These are phyloP conservation scores for Fomitiporia mediterranea DNA, from an alignment of 1,284 basidiomycete species.

Conservation along the genomic window DNA sequence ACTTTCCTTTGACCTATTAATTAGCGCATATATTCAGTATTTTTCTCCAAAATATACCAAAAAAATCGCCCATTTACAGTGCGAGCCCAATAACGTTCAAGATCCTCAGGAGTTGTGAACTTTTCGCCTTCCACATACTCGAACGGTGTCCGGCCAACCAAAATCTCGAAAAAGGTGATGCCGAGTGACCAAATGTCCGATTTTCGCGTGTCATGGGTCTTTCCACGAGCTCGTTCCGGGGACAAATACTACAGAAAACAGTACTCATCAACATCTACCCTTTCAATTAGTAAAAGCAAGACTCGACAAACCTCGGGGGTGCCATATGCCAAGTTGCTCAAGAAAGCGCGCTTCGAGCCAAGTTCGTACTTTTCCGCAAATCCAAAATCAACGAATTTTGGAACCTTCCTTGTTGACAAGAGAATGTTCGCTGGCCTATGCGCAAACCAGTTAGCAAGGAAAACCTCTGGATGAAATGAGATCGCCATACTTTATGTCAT, in stretches of 20 bases:
- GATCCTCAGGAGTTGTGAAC: slow-evolving; percentile 75
- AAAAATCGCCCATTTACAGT: too few species aligned
- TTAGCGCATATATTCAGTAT: slow-evolving; percentile 1
- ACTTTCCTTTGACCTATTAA: slow-evolving; percentile 63
- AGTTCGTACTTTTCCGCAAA: slow-evolving; percentile 82
- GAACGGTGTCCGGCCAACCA: slow-evolving; percentile 88
- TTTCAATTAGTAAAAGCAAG: slow-evolving; percentile 1
- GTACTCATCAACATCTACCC: background rate
- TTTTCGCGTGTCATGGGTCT: slow-evolving; percentile 87
- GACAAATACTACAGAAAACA: slow-evolving; percentile 64
- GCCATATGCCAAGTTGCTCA: slow-evolving; percentile 80
- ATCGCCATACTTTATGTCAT: slow-evolving; percentile 82
- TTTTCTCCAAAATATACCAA: too few species aligned
- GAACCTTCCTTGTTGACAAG: slow-evolving; percentile 65
- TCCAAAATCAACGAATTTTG: slow-evolving; percentile 88
- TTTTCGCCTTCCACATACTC: slow-evolving; percentile 78
- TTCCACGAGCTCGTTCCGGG: slow-evolving; percentile 81
- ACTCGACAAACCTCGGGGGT: slow-evolving; percentile 69
- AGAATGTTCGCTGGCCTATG: slow-evolving; percentile 83
- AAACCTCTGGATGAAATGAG: background rate
- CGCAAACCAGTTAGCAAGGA: background rate
- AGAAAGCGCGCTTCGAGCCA: slow-evolving; percentile 60
- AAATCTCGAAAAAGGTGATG: slow-evolving; percentile 89
- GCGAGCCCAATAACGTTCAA: slow-evolving; percentile 79
- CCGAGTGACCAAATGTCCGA: slow-evolving; percentile 93